These are phyloP conservation scores for Phytophthora parvispora DNA, from an alignment of 352 stramenopile species.

Conservation along the genomic window DNA sequence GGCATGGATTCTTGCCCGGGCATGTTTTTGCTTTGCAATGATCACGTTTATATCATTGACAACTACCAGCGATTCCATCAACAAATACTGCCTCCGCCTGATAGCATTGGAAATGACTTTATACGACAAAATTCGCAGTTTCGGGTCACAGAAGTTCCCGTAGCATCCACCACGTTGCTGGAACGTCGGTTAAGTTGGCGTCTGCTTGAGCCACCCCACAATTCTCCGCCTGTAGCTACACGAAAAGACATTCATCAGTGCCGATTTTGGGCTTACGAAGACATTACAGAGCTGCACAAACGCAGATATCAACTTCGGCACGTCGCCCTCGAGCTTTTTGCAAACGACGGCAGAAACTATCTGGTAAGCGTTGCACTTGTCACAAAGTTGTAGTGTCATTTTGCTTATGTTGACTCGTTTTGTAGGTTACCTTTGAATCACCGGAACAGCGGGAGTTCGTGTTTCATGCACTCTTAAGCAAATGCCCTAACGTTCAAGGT, in stretches of 20 bases:
- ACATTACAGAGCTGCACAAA: constrained; percentile 83
- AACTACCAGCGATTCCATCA: constrained; percentile 68
- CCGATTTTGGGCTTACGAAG: constrained; percentile 80
- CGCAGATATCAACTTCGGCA: constrained; percentile 80
- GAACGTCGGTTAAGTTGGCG: constrained; percentile 63
- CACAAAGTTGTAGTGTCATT: neutral
- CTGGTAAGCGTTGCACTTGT: constrained; percentile 47
- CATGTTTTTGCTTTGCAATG: constrained; percentile 74
- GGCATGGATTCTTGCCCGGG: constrained; percentile 84
- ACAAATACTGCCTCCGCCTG: constrained; percentile 5
- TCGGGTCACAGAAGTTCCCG: constrained; percentile 65
- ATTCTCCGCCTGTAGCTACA: constrained; percentile 18
- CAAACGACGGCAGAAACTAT: constrained; percentile 78
- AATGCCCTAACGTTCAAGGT: constrained; percentile 76
- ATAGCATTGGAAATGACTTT: constrained; percentile 14
- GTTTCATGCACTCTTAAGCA: constrained; percentile 81
- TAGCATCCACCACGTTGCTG: constrained; percentile 55
- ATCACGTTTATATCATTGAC: constrained; percentile 80
- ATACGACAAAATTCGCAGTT: constrained; percentile 19
- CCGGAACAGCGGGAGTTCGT: constrained; percentile 67
- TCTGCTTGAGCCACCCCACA: constrained; percentile 20
- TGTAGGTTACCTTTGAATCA: constrained; percentile 77
- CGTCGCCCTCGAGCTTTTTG: constrained; percentile 83
- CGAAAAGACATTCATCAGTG: constrained; percentile 64
- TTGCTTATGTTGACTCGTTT: neutral